phyloP scores from a whole-genome alignment of 768 basidiomycete species.

The Suillus weaverae region DNA sequence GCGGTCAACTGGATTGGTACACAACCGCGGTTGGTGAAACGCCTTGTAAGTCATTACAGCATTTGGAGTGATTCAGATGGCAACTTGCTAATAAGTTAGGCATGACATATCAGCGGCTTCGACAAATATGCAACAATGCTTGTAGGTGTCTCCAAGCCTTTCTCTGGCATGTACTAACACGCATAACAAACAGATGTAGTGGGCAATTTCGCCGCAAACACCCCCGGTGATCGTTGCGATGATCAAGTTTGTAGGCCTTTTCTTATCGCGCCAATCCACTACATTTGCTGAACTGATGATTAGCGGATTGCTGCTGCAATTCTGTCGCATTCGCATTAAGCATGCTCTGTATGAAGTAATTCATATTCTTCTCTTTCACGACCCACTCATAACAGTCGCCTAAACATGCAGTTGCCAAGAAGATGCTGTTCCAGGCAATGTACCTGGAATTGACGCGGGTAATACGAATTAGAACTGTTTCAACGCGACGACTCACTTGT shows the following conservation, averaged over 20 bases:
- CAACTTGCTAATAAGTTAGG: constrained; percentile 10
- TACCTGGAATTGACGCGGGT: constrained; percentile 6
- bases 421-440: constrained; percentile 9
- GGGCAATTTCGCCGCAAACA: not conserved
- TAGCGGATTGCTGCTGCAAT: constrained; percentile 23
- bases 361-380: not conserved
- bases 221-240: constrained; percentile 5
- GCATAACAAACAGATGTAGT: constrained; percentile 1
- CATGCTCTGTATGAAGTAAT: constrained; percentile 28
- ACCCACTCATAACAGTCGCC: not conserved
- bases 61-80: not conserved
- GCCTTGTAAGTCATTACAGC: constrained; percentile 17
- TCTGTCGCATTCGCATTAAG: constrained; percentile 21
- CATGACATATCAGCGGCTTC: constrained; percentile 23
- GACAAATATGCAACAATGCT: constrained; percentile 20
- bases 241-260: constrained; percentile 5
- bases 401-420: constrained; percentile 19
- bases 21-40: constrained; percentile 23
- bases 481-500: not conserved
- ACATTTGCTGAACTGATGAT: not conserved
- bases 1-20: constrained; percentile 21
- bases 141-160: constrained; percentile 13
- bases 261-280: not conserved
- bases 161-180: not conserved
- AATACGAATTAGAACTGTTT: not conserved